Percentiles rank a stretch among this genome's conserved stretches.
Conservation (phyloP, 352 stramenopile genomes). For the Pythium rhizo-oryzae region DNA sequence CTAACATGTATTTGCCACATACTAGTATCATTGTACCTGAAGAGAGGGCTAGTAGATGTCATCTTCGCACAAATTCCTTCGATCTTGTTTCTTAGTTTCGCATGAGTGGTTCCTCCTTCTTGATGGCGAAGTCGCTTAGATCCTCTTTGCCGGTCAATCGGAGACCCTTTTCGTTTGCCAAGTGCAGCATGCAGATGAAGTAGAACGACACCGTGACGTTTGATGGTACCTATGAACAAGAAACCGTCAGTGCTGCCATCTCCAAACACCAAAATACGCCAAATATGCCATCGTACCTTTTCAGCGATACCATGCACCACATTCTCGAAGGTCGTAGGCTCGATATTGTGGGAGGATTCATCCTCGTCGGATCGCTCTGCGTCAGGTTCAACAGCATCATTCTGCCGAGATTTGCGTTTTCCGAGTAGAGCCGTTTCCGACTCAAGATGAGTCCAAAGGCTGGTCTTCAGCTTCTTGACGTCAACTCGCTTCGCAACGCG, state of each 20-base stretch:
- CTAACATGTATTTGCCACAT: constrained; percentile 23
- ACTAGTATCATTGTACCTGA: constrained; percentile 9
- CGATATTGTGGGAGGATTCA: constrained; percentile 5
- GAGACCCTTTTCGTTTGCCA: constrained; percentile 98
- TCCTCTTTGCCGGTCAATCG: constrained; percentile 81
- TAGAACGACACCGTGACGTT: constrained; percentile 98
- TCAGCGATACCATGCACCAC: constrained; percentile 90
- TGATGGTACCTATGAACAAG: constrained; percentile 75
- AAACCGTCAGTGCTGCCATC: constrained; percentile 11
- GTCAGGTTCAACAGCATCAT: constrained; percentile 15
- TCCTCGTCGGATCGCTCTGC: constrained; percentile 17
- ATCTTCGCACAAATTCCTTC: not conserved
- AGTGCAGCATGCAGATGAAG: constrained; percentile 99
- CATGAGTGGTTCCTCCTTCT: constrained; percentile 25
- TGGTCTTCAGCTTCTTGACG: constrained; percentile 96
- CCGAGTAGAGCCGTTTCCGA: constrained; percentile 40
- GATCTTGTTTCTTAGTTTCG: constrained; percentile 1
- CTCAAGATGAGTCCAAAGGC: constrained; percentile 91
- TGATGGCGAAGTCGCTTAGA: constrained; percentile 77
- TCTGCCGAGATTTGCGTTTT: constrained; percentile 19
- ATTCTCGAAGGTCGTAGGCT: constrained; percentile 84
- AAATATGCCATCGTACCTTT: constrained; percentile 45
- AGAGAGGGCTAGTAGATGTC: constrained; percentile 4
- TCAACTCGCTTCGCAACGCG: constrained; percentile 97
- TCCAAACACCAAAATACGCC: not conserved